phyloP scores from a whole-genome alignment of 257 asterid species.

The Plantago major region DNA sequence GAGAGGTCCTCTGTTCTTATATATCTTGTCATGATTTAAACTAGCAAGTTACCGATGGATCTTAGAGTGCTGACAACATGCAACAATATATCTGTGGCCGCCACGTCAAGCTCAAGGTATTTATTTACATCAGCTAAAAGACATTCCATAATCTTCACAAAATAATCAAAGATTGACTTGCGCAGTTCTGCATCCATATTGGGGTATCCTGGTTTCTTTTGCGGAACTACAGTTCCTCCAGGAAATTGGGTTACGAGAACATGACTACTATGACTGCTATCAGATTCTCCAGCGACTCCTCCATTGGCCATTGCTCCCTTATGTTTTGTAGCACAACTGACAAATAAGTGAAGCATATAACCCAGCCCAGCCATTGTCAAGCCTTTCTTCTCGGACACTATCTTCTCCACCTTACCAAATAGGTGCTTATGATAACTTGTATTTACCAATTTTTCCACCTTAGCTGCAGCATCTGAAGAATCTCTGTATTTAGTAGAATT shows the following conservation, averaged over 20 bases:
- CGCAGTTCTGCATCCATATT: slow-evolving; percentile 52
- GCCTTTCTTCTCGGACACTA: slow-evolving; percentile 45
- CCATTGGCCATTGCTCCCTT: slow-evolving; percentile 39
- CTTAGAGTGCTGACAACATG: slow-evolving; percentile 44
- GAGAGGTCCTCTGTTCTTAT: slow-evolving; percentile 69
- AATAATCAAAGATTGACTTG: slow-evolving; percentile 55
- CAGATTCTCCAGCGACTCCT: slow-evolving; percentile 29
- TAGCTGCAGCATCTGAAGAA: slow-evolving; percentile 36
- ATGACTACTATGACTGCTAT: slow-evolving; percentile 18
- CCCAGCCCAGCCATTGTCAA: slow-evolving; percentile 63
- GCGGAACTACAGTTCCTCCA: slow-evolving; percentile 20
- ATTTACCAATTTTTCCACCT: slow-evolving; percentile 43
- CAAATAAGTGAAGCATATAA: slow-evolving; percentile 67
- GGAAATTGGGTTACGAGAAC: slow-evolving; percentile 18
- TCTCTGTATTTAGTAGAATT: slow-evolving; percentile 46
- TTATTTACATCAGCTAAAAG: slow-evolving; percentile 44
- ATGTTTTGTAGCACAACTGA: slow-evolving; percentile 45
- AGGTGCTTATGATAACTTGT: slow-evolving; percentile 88
- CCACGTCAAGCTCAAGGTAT: slow-evolving; percentile 36
- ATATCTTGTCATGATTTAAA: slow-evolving; percentile 51
- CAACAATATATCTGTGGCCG: slow-evolving; percentile 25
- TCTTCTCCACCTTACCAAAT: slow-evolving; percentile 74
- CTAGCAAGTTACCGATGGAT: slow-evolving; percentile 50
- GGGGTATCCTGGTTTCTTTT: slow-evolving; percentile 26
- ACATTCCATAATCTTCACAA: slow-evolving; percentile 66